Evolutionary conservation across 805 yeast genomes (phyloP).

Genomic region (Myxozyma vanderwaltii): DNA sequence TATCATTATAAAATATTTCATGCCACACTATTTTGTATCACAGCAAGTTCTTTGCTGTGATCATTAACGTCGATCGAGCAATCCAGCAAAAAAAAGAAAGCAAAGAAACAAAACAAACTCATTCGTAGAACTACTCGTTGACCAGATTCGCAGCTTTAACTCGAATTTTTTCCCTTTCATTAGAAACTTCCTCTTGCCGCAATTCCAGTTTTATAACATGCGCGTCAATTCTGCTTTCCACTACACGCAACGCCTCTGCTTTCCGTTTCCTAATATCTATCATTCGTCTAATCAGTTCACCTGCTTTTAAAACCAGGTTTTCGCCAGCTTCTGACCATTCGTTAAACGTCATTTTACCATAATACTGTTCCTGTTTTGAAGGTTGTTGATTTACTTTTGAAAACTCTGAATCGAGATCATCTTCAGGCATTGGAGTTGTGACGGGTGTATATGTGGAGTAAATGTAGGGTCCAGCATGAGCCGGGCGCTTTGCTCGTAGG

Average conservation of each 20-base stretch:
- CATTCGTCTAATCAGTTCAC: conserved; percentile 8
- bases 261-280: conserved; percentile 12
- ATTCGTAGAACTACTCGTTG: background rate
- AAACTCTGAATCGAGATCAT: conserved; percentile 16
- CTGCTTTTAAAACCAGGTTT: conserved; percentile 10
- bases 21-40: too few species aligned
- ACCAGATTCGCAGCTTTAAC: conserved; percentile 5
- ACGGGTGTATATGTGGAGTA: conserved; percentile 15
- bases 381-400: conserved; percentile 6
- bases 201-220: conserved; percentile 8
- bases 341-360: conserved; percentile 26
- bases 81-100: too few species aligned
- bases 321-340: conserved; percentile 25
- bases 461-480: conserved; percentile 11
- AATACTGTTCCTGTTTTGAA: conserved; percentile 1
- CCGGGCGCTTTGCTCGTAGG: background rate
- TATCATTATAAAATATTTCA: too few species aligned
- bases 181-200: background rate
- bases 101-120: background rate
- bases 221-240: conserved; percentile 17
- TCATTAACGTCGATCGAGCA: too few species aligned
- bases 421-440: conserved; percentile 18
- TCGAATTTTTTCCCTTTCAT: conserved; percentile 19
- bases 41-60: too few species aligned
- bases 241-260: conserved; percentile 13